Evolutionary conservation across 2,329 filamentous ascomycete genomes (phyloP), one percentile per base, ranked within the genome.

Genomic region (Sclerotinia minor): DNA sequence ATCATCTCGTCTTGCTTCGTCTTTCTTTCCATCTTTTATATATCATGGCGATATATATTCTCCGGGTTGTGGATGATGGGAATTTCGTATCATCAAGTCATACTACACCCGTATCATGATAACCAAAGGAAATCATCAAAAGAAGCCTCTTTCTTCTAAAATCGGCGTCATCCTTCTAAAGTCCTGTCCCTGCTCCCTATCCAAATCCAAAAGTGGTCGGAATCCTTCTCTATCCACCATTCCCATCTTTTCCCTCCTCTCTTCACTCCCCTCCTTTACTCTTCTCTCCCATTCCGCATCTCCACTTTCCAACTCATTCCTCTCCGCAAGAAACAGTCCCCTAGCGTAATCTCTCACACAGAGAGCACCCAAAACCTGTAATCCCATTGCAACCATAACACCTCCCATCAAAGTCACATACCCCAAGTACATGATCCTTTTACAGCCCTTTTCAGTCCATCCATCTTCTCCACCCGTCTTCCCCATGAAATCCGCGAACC

Each of bases 271-370:
- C 6, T 61, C 38, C 5, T 38, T 19, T 21, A 15, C 9, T 19
- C 49, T 26, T 3, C 24, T n/a, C 32, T 49, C 24, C 47, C 32
- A 29, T 8, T 54, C 61, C 15, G 38, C n/a, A 17, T 11, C 44
- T 15, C 24, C 24, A 29, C 29, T 38, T 21, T 44, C 24, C 35
- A 60, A 26, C 17, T 64, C 45, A 13, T n/a, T 26, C 21, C 26
- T 52, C 45, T 63, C 57, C 11, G 75, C 74, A 47, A 74, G 49
- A 5, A 76, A 38, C 21, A 72, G 73, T 1, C 70, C 71, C 9
- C 72, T 72, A 13, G 64, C 64, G 17, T 65, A 65, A 32, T 59
- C 64, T 17, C 64, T 57, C 29, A 65, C 64, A 21, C 64, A 65
- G 7, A 65, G 44, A 17, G 64, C 64, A 6, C 53, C 64, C 9